Conservation (phyloP, 805 yeast genomes). For the Ogataea pini region DNA sequence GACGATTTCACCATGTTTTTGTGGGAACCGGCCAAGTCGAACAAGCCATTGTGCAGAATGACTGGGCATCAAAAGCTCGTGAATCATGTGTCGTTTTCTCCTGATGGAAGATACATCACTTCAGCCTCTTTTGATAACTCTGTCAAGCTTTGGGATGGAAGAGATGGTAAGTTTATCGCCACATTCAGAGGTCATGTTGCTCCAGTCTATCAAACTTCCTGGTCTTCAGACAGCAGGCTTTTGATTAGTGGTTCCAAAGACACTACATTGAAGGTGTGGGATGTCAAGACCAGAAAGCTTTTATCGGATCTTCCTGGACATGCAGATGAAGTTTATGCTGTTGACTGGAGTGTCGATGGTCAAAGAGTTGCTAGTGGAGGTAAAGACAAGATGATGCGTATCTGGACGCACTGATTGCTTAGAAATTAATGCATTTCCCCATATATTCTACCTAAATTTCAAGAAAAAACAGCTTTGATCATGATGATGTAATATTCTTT, state of each 20-base stretch:
- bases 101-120: conserved; percentile 88
- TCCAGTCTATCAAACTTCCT: conserved; percentile 94
- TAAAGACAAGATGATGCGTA: conserved; percentile 87
- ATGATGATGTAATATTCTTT: background rate
- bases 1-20: conserved; percentile 98
- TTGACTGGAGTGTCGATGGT: conserved; percentile 98
- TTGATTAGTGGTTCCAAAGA: conserved; percentile 94
- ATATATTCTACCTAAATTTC: background rate
- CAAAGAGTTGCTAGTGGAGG: conserved; percentile 95
- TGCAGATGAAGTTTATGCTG: conserved; percentile 92
- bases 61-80: conserved; percentile 97
- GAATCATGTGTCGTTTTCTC: conserved; percentile 93
- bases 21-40: conserved; percentile 85
- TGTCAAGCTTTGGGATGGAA: conserved; percentile 94
- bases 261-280: conserved; percentile 96
- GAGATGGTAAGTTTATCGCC: conserved; percentile 84
- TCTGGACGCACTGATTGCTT: conserved; percentile 77
- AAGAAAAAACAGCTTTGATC: background rate
- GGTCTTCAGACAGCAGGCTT: conserved; percentile 94
- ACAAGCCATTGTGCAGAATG: conserved; percentile 89
- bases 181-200: conserved; percentile 97
- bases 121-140: conserved; percentile 96
- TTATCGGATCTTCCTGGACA: conserved; percentile 94
- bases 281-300: conserved; percentile 79
- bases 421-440: background rate